Percentiles rank a stretch among this genome's conserved stretches.
These are phyloP conservation scores for Rhododendron vialii DNA, from an alignment of 148 eudicot genomes.

Conservation along the genomic window DNA sequence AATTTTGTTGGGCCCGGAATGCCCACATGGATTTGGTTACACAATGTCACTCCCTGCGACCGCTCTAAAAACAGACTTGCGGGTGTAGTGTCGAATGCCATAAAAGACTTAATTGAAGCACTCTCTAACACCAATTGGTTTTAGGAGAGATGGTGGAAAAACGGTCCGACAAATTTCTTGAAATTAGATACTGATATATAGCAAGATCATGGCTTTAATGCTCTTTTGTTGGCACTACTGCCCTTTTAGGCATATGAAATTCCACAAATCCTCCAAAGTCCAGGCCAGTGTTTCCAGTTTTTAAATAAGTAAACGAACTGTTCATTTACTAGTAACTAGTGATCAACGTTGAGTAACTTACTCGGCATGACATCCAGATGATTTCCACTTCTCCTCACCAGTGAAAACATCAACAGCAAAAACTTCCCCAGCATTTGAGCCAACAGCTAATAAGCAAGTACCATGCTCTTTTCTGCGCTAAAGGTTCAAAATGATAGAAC, in stretches of 20 bases:
- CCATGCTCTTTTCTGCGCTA: conserved; percentile 29
- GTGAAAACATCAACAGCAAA: conserved; percentile 16
- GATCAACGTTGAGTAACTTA: conserved; percentile 9
- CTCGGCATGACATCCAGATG: conserved; percentile 22
- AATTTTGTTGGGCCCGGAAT: too few relatives aligned
- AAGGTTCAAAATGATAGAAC: background rate
- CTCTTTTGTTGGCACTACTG: background rate
- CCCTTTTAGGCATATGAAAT: background rate
- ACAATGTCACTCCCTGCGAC: too few relatives aligned
- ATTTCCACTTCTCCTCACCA: conserved; percentile 28
- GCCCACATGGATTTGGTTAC: too few relatives aligned
- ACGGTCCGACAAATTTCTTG: background rate
- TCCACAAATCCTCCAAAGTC: background rate
- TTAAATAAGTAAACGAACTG: background rate
- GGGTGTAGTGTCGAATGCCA: too few relatives aligned
- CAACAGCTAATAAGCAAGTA: conserved; percentile 28
- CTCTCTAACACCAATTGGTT: too few relatives aligned
- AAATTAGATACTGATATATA: background rate
- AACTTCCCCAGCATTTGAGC: conserved; percentile 24
- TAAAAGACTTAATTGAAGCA: too few relatives aligned
- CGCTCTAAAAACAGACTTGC: too few relatives aligned
- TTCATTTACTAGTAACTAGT: background rate
- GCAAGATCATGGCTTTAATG: background rate
- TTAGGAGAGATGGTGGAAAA: too few relatives aligned
- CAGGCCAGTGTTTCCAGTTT: background rate